These are phyloP conservation scores for Boletellus ananas DNA, from an alignment of 768 basidiomycete genomes.

Conservation along the genomic window DNA sequence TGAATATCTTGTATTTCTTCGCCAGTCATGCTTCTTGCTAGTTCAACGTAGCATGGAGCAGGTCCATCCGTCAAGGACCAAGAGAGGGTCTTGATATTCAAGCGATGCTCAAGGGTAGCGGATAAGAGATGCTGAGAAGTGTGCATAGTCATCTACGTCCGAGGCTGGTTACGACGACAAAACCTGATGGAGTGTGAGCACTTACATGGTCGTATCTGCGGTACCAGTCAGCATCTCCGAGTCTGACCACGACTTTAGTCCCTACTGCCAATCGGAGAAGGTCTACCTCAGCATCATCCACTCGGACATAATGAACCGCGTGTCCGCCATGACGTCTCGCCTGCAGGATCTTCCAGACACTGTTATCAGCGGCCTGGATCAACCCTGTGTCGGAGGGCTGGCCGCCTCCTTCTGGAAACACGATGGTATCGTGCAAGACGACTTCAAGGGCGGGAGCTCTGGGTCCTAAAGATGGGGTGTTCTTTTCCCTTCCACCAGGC, in stretches of 20 bases:
- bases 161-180: not conserved
- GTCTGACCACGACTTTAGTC: constrained; percentile 45
- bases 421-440: constrained; percentile 68
- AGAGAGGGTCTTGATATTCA: constrained; percentile 67
- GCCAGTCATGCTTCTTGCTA: constrained; percentile 60
- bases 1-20: constrained; percentile 65
- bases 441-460: constrained; percentile 56
- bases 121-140: constrained; percentile 83
- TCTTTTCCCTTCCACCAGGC: constrained; percentile 46
- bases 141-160: constrained; percentile 73
- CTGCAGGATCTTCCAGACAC: constrained; percentile 56
- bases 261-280: constrained; percentile 52
- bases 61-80: constrained; percentile 78
- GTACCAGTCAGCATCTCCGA: constrained; percentile 57
- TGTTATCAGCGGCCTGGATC: constrained; percentile 40
- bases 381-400: constrained; percentile 78
- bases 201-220: constrained; percentile 73
- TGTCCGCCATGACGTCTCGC: constrained; percentile 67
- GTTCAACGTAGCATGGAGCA: constrained; percentile 70
- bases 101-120: constrained; percentile 64
- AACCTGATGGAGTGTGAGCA: constrained; percentile 6
- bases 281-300: constrained; percentile 37
- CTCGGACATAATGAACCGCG: constrained; percentile 68
- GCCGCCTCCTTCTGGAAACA: constrained; percentile 82
- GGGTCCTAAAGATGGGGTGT: constrained; percentile 41